Evolutionary conservation across 345 rosid genomes (phyloP), one percentile per base, ranked within the genome.

Genomic region (Sisymbrium altissimum): DNA sequence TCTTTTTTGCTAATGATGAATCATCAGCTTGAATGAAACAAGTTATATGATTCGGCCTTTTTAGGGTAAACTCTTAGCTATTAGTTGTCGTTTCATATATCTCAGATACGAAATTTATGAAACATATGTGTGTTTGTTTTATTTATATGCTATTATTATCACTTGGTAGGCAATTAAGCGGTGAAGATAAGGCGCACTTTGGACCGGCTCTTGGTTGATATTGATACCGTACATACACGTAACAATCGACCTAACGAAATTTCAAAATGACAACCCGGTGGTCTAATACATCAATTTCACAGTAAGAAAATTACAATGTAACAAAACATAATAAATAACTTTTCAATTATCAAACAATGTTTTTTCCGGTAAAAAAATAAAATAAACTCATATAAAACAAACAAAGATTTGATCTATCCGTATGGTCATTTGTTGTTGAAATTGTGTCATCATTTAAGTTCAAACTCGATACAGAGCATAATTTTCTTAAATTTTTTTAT

Each of bases 131-230:
- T 27, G 46, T 52, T 36, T 50, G 17, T 50, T 52, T 67, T 13
- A 29, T 43, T 41, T 43, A 38, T 43, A 41, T 13, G 64, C 32
- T 35, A 23, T 45, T 35, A 54, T 45, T 35, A 55, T 13, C 11
- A 64, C 38, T 58, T 58, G 44, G 29, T 35, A 58, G 23, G 10
- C 44, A 4, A n/a, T 23, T 21, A 9, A 39, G 21, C 35, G 55
- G 36, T 29, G 33, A 50, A 29, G 43, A 50, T 18, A 52, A 25
- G 77, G 49, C 77, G n/a, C 64, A 65, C 32, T 64, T 55, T 23
- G 57, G 56, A 13, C 59, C 40, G 12, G 15, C 58, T 46, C 58
- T 73, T 44, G 58, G 64, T 23, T 73, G 56, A 58, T 70, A 33
- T 2, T 35, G 44, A 33, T 33, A 57, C 63, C 1, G 41, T 32